Percentiles rank a stretch among this genome's conserved stretches.
Evolutionary conservation across 2,329 filamentous ascomycete genomes (phyloP).

Genomic region (Dactylonectria macrodidyma): DNA sequence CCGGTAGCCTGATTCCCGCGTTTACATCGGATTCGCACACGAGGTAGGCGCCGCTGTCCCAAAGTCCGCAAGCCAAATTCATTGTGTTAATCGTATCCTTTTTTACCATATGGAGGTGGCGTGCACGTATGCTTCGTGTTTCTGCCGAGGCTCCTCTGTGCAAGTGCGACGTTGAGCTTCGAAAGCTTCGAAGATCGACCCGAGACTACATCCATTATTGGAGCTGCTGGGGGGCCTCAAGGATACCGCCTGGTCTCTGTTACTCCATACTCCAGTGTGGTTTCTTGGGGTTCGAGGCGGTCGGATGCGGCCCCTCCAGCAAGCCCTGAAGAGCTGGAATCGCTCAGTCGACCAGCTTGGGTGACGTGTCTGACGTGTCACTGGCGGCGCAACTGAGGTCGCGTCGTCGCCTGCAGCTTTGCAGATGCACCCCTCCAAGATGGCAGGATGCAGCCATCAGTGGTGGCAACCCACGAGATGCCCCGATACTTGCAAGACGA

Average conservation of each 20-base stretch:
- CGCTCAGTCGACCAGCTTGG: conserved; percentile 18
- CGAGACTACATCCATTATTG: background rate
- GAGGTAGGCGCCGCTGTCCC: background rate
- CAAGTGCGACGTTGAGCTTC: background rate
- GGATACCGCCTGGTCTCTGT: background rate
- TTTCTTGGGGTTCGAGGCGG: background rate
- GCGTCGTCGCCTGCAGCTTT: conserved; percentile 18
- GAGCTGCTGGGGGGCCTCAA: background rate
- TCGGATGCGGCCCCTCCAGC: background rate
- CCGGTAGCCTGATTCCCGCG: conserved; percentile 7
- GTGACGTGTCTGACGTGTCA: conserved; percentile 43
- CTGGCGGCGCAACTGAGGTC: conserved; percentile 18
- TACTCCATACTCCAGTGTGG: background rate
- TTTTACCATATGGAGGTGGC: conserved; percentile 15
- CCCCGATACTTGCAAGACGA: conserved; percentile 17
- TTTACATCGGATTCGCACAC: background rate
- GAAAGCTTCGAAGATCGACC: background rate
- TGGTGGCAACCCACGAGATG: conserved; percentile 21
- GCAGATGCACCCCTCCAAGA: conserved; percentile 25
- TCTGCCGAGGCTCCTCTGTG: conserved; percentile 1
- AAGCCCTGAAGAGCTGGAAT: conserved; percentile 9
- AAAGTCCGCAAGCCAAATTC: conserved; percentile 7
- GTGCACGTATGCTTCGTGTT: conserved; percentile 13
- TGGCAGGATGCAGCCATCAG: conserved; percentile 18
- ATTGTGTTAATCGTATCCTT: conserved; percentile 12